Evolutionary conservation across 768 basidiomycete species (phyloP).

Genomic region (Albatrellus ellisii): DNA sequence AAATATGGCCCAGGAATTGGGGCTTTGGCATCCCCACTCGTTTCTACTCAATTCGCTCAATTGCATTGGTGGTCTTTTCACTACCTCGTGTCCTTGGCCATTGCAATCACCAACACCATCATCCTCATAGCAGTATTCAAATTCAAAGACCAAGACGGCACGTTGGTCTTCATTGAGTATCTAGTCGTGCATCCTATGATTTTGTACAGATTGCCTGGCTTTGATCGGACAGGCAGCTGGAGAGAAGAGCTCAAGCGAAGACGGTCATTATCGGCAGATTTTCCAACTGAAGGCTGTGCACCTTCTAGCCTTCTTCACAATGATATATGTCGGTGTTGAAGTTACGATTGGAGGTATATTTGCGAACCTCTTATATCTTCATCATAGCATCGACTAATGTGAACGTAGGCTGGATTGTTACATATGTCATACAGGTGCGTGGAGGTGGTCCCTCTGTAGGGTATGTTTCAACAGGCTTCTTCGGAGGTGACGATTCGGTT

Average conservation of each 20-base stretch:
- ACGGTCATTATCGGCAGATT: slow-evolving; percentile 29
- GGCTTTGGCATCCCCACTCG: slow-evolving; percentile 56
- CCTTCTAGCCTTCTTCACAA: slow-evolving; percentile 29
- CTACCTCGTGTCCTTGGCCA: slow-evolving; percentile 52
- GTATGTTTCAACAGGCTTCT: slow-evolving; percentile 36
- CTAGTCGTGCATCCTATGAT: background rate
- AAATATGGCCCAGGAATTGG: slow-evolving; percentile 25
- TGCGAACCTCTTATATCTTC: background rate
- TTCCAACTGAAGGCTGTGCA: slow-evolving; percentile 24
- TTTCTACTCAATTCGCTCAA: slow-evolving; percentile 68
- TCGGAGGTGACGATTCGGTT: slow-evolving; percentile 16
- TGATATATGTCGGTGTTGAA: slow-evolving; percentile 39
- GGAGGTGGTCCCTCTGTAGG: slow-evolving; percentile 31
- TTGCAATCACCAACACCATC: slow-evolving; percentile 43
- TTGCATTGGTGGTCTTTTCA: slow-evolving; percentile 60
- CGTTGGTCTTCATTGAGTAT: slow-evolving; percentile 6
- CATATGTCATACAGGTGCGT: slow-evolving; percentile 30
- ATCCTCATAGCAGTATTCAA: slow-evolving; percentile 46
- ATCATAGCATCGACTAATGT: background rate
- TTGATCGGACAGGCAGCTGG: slow-evolving; percentile 35
- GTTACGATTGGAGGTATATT: slow-evolving; percentile 23
- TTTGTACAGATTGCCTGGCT: slow-evolving; percentile 32
- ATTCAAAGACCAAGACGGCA: slow-evolving; percentile 56
- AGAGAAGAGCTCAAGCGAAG: slow-evolving; percentile 25
- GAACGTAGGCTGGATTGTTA: slow-evolving; percentile 36